Percentiles rank a stretch among this genome's conserved stretches.
Evolutionary conservation across 495 filamentous ascomycete species (phyloP).

Genomic region (Extremus antarcticus): DNA sequence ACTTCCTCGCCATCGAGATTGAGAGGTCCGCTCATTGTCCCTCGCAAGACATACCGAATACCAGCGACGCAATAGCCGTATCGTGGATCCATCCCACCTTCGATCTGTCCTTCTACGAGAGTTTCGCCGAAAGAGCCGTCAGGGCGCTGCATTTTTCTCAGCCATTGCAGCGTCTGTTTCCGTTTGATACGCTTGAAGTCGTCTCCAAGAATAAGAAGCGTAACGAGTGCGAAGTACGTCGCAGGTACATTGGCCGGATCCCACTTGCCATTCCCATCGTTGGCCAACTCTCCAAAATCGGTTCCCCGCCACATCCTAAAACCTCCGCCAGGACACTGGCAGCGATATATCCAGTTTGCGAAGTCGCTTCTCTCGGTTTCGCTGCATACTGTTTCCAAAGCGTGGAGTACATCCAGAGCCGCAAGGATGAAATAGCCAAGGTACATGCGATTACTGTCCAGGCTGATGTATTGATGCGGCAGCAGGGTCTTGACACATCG

Average conservation of each 20-base stretch:
- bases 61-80: conserved; percentile 74
- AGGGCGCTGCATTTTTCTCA: conserved; percentile 62
- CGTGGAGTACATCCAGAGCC: conserved; percentile 68
- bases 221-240: conserved; percentile 75
- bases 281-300: conserved; percentile 39
- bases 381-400: conserved; percentile 45
- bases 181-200: conserved; percentile 58
- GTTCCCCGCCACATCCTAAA: conserved; percentile 73
- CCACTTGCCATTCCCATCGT: conserved; percentile 44
- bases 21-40: conserved; percentile 15
- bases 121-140: conserved; percentile 91
- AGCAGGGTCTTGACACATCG: conserved; percentile 75
- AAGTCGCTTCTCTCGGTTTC: conserved; percentile 48
- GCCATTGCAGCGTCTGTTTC: conserved; percentile 56
- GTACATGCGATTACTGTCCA: conserved; percentile 80
- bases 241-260: conserved; percentile 77
- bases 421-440: conserved; percentile 80
- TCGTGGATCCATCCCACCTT: conserved; percentile 72
- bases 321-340: conserved; percentile 62
- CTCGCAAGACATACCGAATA: conserved; percentile 73
- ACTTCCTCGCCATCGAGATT: conserved; percentile 39
- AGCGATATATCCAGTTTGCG: conserved; percentile 61
- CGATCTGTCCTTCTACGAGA: conserved; percentile 48
- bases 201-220: conserved; percentile 65
- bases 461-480: conserved; percentile 68